Conservation (phyloP, 75 land plant genomes). For the Sequoiadendron giganteum region DNA sequence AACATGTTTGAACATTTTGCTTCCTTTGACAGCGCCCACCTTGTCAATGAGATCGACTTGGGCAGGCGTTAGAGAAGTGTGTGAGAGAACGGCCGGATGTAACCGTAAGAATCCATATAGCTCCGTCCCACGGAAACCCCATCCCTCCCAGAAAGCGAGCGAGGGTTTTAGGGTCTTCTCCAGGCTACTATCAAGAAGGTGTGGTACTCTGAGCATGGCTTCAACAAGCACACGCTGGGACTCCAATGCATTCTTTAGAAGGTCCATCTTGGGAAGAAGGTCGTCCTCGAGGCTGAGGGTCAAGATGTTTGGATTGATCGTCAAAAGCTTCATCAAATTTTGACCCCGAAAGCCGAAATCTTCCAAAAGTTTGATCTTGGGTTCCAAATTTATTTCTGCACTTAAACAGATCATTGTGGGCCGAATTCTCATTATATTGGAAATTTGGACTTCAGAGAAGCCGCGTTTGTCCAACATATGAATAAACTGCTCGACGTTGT, state of each 20-base stretch:
- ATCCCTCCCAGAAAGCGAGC: slow-evolving; percentile 21
- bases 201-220: slow-evolving; percentile 28
- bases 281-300: background rate
- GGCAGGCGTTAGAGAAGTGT: too few species aligned
- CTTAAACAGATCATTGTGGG: background rate
- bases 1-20: slow-evolving; percentile 34
- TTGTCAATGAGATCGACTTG: slow-evolving; percentile 19
- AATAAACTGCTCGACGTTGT: background rate
- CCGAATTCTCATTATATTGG: background rate
- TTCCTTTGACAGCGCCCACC: slow-evolving; percentile 14
- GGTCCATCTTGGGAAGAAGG: background rate
- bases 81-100: slow-evolving; percentile 24
- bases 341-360: too few species aligned
- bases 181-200: slow-evolving; percentile 24
- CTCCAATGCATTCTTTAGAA: slow-evolving; percentile 13
- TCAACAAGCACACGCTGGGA: slow-evolving; percentile 10
- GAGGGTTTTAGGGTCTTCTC: slow-evolving; percentile 18
- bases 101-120: slow-evolving; percentile 13
- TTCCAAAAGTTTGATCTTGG: background rate
- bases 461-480: background rate
- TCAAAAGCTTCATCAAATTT: too few species aligned
- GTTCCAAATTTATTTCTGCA: background rate
- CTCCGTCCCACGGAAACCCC: slow-evolving; percentile 18
- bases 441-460: background rate
- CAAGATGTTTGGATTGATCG: background rate